Conservation (phyloP, 2,329 filamentous ascomycete species). For the Fusarium abutilonis region DNA sequence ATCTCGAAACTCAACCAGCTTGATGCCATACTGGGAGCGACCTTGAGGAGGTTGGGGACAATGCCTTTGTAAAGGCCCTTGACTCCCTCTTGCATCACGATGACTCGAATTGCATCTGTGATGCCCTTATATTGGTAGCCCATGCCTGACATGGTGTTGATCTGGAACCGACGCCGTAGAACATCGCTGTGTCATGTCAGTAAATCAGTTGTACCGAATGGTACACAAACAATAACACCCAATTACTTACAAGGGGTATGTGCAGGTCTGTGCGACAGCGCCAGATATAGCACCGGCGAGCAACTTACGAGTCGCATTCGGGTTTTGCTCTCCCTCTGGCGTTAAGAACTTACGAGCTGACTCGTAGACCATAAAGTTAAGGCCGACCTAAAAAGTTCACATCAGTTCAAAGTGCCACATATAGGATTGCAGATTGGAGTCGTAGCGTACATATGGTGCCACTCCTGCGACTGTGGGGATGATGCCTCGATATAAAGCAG, state of each 20-base stretch:
- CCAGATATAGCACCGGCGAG: slow-evolving; percentile 93
- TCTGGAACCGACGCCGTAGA: slow-evolving; percentile 91
- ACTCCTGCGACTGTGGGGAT: slow-evolving; percentile 94
- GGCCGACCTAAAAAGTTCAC: slow-evolving; percentile 71
- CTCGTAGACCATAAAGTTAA: slow-evolving; percentile 99
- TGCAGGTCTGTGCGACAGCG: slow-evolving; percentile 95
- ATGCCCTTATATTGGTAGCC: slow-evolving; percentile 95
- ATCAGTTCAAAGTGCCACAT: slow-evolving; percentile 9
- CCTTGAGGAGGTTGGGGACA: slow-evolving; percentile 93
- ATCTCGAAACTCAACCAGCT: slow-evolving; percentile 98
- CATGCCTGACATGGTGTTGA: slow-evolving; percentile 99
- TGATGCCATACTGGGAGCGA: slow-evolving; percentile 97
- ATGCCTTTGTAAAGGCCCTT: slow-evolving; percentile 95
- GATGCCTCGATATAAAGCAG: slow-evolving; percentile 92
- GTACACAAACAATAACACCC: not conserved
- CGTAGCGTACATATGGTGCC: slow-evolving; percentile 79
- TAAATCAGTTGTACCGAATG: slow-evolving; percentile 37
- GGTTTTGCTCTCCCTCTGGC: slow-evolving; percentile 86
- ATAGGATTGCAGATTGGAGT: not conserved
- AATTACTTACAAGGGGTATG: slow-evolving; percentile 87
- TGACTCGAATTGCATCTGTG: slow-evolving; percentile 81
- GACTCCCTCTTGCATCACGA: slow-evolving; percentile 84
- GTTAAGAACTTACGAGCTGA: slow-evolving; percentile 85
- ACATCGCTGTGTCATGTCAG: slow-evolving; percentile 72
- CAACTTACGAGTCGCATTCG: slow-evolving; percentile 81